Base-by-base conservation (phyloP, 805 yeast species). In the Yamadazyma ubonensis region DNA sequence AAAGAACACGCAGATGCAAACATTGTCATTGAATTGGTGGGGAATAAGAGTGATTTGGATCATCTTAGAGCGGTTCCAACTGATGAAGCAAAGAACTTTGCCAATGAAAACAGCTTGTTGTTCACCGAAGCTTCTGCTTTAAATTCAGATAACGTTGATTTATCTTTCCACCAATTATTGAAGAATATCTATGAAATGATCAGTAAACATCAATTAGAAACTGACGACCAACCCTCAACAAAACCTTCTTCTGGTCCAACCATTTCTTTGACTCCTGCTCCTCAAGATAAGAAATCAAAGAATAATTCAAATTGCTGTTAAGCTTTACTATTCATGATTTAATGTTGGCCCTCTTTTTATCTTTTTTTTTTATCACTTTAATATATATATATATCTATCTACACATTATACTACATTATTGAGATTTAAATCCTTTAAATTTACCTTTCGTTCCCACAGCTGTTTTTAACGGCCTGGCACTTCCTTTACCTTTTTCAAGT, bases 91-190 rank as follows among this genome's bases (percentile, higher is more conserved):
- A 85, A 83, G 65, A 86, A 83, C 57, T 90, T 90, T 68, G 96
- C 96, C 28, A 79, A 86, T 44, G 97, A 93, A 65, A 90, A 93
- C 70, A 86, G 79, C 61, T 74, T 93, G 54, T 71, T 93, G 55
- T 93, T 93, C 61, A 91, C 96, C 33, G 99, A 93, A 71, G 95
- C 98, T 11, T 83, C 95, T 45, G 99, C 98, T 19, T 75, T 93
- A 47, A 87, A 87, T 52, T 83, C 96, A 32, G 95, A 91, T 57
- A 93, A 93, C 62, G 99, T 93, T 43, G 98, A 93, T 61, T 74
- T 81, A 50, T 90, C 97, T 6, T 93, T 93, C 77, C 87, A 89
- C 61, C 96, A 90, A 63, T 78, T 93, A 51, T 79, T 93, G 56
- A 87, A 90, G 49, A 87, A 91, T 54, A 93, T 93, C 54, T 90